Evolutionary conservation across 169 alveolate species (phyloP), one percentile per base, ranked within the genome.

Genomic region (Plasmodium fragile): DNA sequence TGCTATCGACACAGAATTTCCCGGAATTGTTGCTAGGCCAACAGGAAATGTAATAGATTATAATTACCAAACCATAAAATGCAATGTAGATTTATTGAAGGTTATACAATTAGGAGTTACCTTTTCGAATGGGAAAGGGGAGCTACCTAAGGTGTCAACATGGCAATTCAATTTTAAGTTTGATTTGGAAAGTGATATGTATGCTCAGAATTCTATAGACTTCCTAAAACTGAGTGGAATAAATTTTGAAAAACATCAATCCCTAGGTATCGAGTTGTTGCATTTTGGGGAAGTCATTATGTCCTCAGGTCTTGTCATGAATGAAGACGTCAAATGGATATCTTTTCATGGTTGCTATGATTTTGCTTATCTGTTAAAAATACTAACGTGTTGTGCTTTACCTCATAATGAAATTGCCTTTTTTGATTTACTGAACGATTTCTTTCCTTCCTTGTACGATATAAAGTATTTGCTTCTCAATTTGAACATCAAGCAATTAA

Each of bases 341-440:
- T 98, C 99, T 72, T 99, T 98, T 92, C 99, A 99, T 87, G 99
- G 99, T 28, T 97, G 99, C 85, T 99, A 98, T 95, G 99, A 99
- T 95, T 99, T 99, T 94, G 99, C 99, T 25, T 99, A 99, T 92
- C 92, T 99, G 77, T 92, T 99, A 32, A 98, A 99, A 93, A 95
- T 98, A 71, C 96, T 98, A 73, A 97, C 99, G 16, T 96, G 98
- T 65, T 95, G 96, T 43, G 96, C 97, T 7, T 94, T 99, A 32
- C 99, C 99, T 3, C 97, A 98, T 25, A 97, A 95, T 52, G 99
- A 98, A 95, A 97, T 98, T 16, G 98, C 97, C 25, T 99, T 99
- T 93, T 97, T 97, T 81, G 98, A 97, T 65, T 92, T 96, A 83
- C 85, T 98, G 78, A 97, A 97, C 87, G 96, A 95, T 92, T 98